A percentile compares a stretch with the other conserved stretches of the same genome.
Evolutionary conservation across 2,329 filamentous ascomycete species (phyloP).

Genomic region (Thielaviopsis punctulata): DNA sequence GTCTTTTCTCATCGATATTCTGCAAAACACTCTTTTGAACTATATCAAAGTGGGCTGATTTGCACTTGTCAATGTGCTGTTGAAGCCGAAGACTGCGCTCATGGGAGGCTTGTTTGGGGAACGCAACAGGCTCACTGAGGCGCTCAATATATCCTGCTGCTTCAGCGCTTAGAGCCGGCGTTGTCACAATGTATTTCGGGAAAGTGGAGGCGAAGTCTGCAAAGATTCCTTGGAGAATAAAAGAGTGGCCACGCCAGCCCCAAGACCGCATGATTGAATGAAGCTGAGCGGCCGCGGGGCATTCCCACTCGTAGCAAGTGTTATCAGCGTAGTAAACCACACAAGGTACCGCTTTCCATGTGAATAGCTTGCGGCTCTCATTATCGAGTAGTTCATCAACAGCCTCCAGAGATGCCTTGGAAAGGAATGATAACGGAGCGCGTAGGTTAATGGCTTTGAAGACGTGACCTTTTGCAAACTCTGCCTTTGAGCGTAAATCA

Average conservation of each 20-base stretch:
- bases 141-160: not conserved
- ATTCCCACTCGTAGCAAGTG: constrained; percentile 33
- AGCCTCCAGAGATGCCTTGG: constrained; percentile 30
- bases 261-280: constrained; percentile 27
- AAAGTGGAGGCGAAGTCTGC: constrained; percentile 37
- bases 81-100: not conserved
- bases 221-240: constrained; percentile 39
- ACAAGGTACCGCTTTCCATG: constrained; percentile 29
- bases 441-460: constrained; percentile 34
- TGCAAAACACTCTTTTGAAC: not conserved
- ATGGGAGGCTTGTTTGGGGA: not conserved
- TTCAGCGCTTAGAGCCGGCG: not conserved
- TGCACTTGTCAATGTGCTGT: constrained; percentile 18
- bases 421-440: constrained; percentile 31
- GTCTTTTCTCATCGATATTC: constrained; percentile 20
- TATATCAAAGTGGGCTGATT: constrained; percentile 24
- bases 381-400: constrained; percentile 33
- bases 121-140: not conserved
- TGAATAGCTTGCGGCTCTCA: constrained; percentile 28
- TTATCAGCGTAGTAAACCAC: constrained; percentile 36
- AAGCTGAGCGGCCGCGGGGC: constrained; percentile 29
- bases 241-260: constrained; percentile 34
- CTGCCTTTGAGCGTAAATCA: constrained; percentile 29
- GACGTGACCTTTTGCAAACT: constrained; percentile 35
- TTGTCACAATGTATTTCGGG: constrained; percentile 28